These are phyloP conservation scores for Leucosporidium creatinivorum DNA, from an alignment of 768 basidiomycete species.

Conservation along the genomic window DNA sequence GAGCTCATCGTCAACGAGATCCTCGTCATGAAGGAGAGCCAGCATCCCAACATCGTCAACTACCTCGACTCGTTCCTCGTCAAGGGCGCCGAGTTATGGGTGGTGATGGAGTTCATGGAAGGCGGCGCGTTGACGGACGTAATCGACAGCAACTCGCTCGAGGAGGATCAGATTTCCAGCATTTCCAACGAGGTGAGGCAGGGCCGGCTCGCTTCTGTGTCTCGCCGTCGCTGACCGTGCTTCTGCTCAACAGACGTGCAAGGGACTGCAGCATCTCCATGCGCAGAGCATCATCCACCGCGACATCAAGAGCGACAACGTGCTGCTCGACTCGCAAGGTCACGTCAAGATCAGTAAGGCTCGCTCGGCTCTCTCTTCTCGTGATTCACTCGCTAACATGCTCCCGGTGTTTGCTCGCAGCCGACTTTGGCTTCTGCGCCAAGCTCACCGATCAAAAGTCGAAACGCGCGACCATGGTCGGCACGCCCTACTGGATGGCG, in stretches of 20 bases:
- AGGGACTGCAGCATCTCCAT: constrained; percentile 85
- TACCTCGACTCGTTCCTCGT: constrained; percentile 77
- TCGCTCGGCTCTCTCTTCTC: neutral
- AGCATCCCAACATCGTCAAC: constrained; percentile 85
- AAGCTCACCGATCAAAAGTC: constrained; percentile 64
- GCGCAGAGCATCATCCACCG: constrained; percentile 94
- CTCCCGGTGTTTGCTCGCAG: constrained; percentile 86
- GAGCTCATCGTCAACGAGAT: constrained; percentile 97
- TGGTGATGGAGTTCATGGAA: constrained; percentile 95
- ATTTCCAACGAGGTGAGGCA: constrained; percentile 66
- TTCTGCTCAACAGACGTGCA: constrained; percentile 89
- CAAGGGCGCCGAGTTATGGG: constrained; percentile 96
- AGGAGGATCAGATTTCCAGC: constrained; percentile 76
- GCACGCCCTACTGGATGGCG: constrained; percentile 99
- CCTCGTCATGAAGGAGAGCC: constrained; percentile 98
- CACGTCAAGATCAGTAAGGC: constrained; percentile 93
- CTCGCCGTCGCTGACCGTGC: constrained; percentile 71
- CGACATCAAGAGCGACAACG: constrained; percentile 79
- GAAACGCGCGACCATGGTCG: constrained; percentile 92
- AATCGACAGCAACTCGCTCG: constrained; percentile 90
- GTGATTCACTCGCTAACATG: constrained; percentile 46
- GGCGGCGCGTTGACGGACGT: constrained; percentile 95
- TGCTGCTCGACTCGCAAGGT: constrained; percentile 83
- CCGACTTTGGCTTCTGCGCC: constrained; percentile 98
- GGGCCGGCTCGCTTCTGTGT: constrained; percentile 60